phyloP scores from a whole-genome alignment of 2,329 filamentous ascomycete genomes.

The Alternaria consortialis region DNA sequence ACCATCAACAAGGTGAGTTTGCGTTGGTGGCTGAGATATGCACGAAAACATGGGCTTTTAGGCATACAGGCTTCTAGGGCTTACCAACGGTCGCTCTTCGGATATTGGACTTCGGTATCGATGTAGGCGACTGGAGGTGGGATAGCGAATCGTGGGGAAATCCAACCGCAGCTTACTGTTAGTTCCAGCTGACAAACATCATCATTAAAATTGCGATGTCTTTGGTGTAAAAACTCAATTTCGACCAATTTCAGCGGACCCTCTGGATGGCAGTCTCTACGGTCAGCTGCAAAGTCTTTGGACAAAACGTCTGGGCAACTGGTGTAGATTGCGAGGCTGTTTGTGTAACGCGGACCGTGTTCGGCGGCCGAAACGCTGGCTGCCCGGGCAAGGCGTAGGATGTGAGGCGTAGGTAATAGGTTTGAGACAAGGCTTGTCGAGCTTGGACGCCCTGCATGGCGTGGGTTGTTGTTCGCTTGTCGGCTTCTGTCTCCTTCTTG shows the following conservation, averaged over 20 bases:
- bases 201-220: background rate
- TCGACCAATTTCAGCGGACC: background rate
- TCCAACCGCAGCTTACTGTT: background rate
- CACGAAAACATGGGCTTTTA: background rate
- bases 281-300: background rate
- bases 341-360: background rate
- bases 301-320: background rate
- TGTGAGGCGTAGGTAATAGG: background rate
- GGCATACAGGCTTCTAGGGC: background rate
- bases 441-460: background rate
- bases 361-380: slow-evolving; percentile 1
- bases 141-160: background rate
- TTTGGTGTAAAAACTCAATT: background rate
- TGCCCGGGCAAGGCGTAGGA: background rate
- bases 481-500: background rate
- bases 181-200: background rate
- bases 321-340: slow-evolving; percentile 1
- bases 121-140: background rate
- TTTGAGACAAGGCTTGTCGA: background rate
- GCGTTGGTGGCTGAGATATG: background rate
- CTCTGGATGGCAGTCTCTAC: background rate
- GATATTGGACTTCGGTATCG: background rate
- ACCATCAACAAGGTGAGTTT: background rate
- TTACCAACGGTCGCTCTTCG: background rate
- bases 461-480: background rate